These are phyloP conservation scores for Choanephora cucurbitarum DNA, from an alignment of 371 early-diverging fungal genomes.

Conservation along the genomic window DNA sequence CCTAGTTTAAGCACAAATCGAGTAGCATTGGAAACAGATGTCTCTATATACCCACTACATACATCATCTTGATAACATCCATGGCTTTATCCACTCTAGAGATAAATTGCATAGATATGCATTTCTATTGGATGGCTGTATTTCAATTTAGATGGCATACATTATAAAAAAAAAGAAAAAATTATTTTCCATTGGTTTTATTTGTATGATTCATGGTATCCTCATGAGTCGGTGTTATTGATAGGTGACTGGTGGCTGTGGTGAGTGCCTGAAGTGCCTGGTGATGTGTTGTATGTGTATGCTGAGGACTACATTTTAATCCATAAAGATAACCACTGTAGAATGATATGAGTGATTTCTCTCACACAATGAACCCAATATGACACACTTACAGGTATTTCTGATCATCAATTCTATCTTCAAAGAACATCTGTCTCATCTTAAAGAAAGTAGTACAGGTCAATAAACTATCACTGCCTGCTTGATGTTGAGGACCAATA, in stretches of 20 bases:
- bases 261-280: conserved; percentile 19
- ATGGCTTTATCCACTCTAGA: too few relatives aligned
- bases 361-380: too few relatives aligned
- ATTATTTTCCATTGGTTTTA: conserved; percentile 24
- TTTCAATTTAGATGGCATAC: too few relatives aligned
- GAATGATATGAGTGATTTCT: neutral
- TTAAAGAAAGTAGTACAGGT: conserved; percentile 97
- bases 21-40: too few relatives aligned
- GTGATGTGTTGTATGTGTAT: conserved; percentile 4
- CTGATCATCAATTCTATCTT: conserved; percentile 90
- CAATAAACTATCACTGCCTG: conserved; percentile 98
- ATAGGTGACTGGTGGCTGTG: conserved; percentile 33
- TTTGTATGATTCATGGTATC: conserved; percentile 8
- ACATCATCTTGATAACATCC: too few relatives aligned
- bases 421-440: conserved; percentile 94
- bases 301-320: conserved; percentile 48
- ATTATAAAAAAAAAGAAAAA: conserved; percentile 1
- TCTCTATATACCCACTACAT: too few relatives aligned
- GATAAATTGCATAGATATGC: too few relatives aligned
- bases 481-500: conserved; percentile 99
- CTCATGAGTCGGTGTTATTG: conserved; percentile 29
- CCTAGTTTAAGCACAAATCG: too few relatives aligned
- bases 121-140: too few relatives aligned
- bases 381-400: conserved; percentile 76
- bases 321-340: conserved; percentile 61